Conservation (phyloP, 31 red algal genomes). For the Porphyra umbilicalis region DNA sequence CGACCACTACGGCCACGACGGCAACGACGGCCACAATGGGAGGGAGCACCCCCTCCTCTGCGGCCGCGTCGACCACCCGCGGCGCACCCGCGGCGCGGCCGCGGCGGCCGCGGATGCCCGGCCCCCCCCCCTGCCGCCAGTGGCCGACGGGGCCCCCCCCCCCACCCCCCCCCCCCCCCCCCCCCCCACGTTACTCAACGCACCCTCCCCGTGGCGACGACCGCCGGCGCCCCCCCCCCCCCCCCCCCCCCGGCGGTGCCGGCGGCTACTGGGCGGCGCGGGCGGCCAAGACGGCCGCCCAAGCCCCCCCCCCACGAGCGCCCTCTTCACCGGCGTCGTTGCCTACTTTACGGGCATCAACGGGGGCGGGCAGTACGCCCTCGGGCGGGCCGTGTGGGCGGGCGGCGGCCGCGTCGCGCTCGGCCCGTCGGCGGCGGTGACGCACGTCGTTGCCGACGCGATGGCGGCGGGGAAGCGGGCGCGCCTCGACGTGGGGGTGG, state of each 20-base stretch:
- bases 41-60: too few relatives aligned
- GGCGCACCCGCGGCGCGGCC: not conserved
- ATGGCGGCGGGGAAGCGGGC: constrained; percentile 36
- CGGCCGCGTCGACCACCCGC: too few relatives aligned
- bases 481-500: not conserved
- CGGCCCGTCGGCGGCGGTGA: constrained; percentile 23
- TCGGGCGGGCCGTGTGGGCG: constrained; percentile 32
- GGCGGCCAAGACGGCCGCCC: constrained; percentile 18
- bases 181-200: not conserved
- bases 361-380: constrained; percentile 27
- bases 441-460: constrained; percentile 43
- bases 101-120: not conserved
- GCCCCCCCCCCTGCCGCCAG: not conserved
- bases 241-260: not conserved
- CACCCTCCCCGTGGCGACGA: too few relatives aligned
- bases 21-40: not conserved
- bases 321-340: constrained; percentile 19
- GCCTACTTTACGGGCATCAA: constrained; percentile 55
- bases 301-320: constrained; percentile 35
- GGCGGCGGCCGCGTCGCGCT: constrained; percentile 41
- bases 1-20: not conserved
- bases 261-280: constrained; percentile 27
- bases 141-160: not conserved
- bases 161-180: not conserved
- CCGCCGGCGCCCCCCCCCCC: not conserved